Base-by-base conservation (phyloP, 805 yeast genomes). In the Starmerella davenportii region DNA sequence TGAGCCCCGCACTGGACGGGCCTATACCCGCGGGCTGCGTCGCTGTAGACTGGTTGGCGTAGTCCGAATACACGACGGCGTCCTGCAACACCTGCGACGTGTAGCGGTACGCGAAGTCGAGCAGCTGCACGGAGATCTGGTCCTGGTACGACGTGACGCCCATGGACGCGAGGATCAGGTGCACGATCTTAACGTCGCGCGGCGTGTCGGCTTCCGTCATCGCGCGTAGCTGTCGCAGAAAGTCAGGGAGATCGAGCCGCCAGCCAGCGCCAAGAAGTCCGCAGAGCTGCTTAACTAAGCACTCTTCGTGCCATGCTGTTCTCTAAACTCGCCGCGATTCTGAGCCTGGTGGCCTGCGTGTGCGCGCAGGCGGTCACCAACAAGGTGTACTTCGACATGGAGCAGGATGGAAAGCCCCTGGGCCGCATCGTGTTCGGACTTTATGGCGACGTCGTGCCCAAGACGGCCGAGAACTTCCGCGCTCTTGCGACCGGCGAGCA, bases 31-130 rank as follows among this genome's bases (percentile, higher is more conserved):
- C 62, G 5, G 60, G 57, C 17, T 63, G 41, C 15, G 45, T 4
- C 16, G 51, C 36, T 29, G 49, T 45, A 13, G 52, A 38, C 24
- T 55, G 47, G 41, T 54, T 48, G 16, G 68, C 59, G 51, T 90
- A 93, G 55, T 90, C 98, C 44, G 74, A 77, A 58, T 85, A 90
- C 2, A 79, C 65, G 38, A 80, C 69, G 0, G 98, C 95, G 56
- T 92, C 98, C 51, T 79, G 79, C 42, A 92, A 60, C 3, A 90
- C 78, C 4, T 84, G 76, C 19, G 77, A 67, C 4, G 98, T 82
- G 64, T 90, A 90, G 45, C 67, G 50, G 59, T 80, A 77, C 13
- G 98, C 96, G 63, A 90, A 90, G 56, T 90, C 98, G 93, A 92
- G 82, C 41, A 90, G 65, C 56, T 90, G 96, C 19, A 92, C 58